Conservation (phyloP, 2,329 filamentous ascomycete genomes). For the Talaromyces sp. region DNA sequence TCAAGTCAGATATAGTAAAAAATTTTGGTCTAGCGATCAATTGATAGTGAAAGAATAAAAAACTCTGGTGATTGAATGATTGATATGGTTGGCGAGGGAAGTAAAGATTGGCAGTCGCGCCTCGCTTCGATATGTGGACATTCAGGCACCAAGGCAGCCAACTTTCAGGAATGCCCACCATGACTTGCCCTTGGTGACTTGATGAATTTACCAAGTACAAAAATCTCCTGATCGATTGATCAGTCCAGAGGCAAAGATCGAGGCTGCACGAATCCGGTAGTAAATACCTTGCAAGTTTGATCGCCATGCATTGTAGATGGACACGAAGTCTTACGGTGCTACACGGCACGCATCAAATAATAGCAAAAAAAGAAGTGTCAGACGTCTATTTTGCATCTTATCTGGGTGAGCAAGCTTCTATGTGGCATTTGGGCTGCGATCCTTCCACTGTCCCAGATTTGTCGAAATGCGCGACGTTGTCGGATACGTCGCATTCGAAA, state of each 20-base stretch:
- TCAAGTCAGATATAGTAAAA: not conserved
- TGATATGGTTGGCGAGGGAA: not conserved
- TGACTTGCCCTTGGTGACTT: not conserved
- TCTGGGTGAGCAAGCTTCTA: too few species aligned
- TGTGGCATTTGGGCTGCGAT: too few species aligned
- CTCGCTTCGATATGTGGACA: not conserved
- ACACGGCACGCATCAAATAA: not conserved
- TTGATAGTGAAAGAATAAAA: not conserved
- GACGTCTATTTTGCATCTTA: not conserved
- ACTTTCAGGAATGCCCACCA: not conserved
- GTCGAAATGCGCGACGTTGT: too few species aligned
- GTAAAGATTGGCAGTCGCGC: not conserved
- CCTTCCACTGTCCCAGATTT: too few species aligned
- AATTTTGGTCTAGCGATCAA: not conserved
- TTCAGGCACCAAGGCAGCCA: slow-evolving; percentile 7
- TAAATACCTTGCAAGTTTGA: not conserved
- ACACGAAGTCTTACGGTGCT: not conserved
- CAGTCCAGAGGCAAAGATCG: not conserved
- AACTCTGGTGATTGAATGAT: not conserved
- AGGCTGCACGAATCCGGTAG: not conserved
- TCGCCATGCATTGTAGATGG: not conserved
- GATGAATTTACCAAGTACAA: not conserved
- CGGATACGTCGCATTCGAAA: too few species aligned
- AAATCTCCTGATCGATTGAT: not conserved
- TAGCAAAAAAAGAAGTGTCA: not conserved